Conservation (phyloP, 2,329 filamentous ascomycete genomes). For the Aspergillus sp. region DNA sequence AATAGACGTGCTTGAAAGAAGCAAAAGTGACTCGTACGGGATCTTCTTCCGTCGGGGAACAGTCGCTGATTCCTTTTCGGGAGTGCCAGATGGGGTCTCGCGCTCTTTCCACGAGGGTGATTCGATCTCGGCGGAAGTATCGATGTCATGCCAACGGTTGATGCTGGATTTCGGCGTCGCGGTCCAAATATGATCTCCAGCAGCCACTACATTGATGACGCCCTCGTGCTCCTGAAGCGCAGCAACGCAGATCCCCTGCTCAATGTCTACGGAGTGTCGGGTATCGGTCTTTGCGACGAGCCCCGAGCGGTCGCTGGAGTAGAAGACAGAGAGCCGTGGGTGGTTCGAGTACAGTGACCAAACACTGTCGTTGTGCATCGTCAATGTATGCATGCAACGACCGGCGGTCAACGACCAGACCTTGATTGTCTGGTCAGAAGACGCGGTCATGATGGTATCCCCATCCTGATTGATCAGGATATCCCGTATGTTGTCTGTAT, state of each 20-base stretch:
- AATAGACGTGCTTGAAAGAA: conserved; percentile 78
- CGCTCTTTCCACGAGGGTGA: conserved; percentile 39
- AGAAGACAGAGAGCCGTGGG: conserved; percentile 83
- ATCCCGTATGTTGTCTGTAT: conserved; percentile 90
- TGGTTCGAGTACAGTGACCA: conserved; percentile 93
- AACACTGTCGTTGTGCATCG: conserved; percentile 98
- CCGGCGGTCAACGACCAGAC: conserved; percentile 96
- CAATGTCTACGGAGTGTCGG: conserved; percentile 70
- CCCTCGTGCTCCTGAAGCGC: conserved; percentile 86
- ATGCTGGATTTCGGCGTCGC: conserved; percentile 88
- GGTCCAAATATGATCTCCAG: conserved; percentile 81
- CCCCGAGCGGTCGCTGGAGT: conserved; percentile 89
- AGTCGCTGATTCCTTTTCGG: conserved; percentile 14
- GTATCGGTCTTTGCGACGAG: conserved; percentile 96
- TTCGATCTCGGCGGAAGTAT: conserved; percentile 71
- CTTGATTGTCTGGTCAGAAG: conserved; percentile 95
- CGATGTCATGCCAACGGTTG: conserved; percentile 85
- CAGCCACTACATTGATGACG: conserved; percentile 57
- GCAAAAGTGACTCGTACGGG: conserved; percentile 72
- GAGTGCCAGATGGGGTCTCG: conserved; percentile 47
- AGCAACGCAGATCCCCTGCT: conserved; percentile 88
- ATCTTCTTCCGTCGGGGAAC: conserved; percentile 53
- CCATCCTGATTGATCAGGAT: conserved; percentile 86
- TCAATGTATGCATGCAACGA: conserved; percentile 94
- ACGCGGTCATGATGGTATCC: conserved; percentile 89